Conservation (phyloP, 345 rosid species). For the Brassica napus region DNA sequence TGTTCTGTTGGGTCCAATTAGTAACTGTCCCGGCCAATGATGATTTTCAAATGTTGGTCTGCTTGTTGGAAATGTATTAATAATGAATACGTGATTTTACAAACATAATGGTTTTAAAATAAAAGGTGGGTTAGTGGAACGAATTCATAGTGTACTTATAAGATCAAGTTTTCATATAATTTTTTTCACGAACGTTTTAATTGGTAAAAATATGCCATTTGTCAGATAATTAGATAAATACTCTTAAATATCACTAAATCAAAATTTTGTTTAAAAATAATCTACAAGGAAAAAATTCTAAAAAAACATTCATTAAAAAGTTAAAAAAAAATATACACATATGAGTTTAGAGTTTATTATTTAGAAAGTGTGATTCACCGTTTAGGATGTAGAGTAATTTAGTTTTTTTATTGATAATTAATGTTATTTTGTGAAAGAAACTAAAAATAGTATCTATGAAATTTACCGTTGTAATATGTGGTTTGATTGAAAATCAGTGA, state of each 20-base stretch:
- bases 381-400: no score
- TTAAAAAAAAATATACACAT: no score
- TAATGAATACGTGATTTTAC: neutral
- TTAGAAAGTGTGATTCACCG: neutral
- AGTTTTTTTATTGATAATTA: no score
- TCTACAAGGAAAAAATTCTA: no score
- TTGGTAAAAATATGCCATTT: neutral
- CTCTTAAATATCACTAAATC: neutral
- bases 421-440: neutral
- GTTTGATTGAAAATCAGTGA: neutral
- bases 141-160: neutral
- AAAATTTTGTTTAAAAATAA: no score
- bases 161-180: neutral
- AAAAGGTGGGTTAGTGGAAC: neutral
- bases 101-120: neutral
- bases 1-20: neutral
- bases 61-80: neutral
- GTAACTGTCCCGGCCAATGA: neutral
- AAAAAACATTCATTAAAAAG: neutral
- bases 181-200: neutral
- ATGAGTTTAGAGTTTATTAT: no score
- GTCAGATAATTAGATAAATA: neutral
- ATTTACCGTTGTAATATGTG: neutral
- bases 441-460: no score
- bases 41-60: neutral